Conservation (phyloP, 2,329 filamentous ascomycete genomes). For the Ambrosiella beaveri region DNA sequence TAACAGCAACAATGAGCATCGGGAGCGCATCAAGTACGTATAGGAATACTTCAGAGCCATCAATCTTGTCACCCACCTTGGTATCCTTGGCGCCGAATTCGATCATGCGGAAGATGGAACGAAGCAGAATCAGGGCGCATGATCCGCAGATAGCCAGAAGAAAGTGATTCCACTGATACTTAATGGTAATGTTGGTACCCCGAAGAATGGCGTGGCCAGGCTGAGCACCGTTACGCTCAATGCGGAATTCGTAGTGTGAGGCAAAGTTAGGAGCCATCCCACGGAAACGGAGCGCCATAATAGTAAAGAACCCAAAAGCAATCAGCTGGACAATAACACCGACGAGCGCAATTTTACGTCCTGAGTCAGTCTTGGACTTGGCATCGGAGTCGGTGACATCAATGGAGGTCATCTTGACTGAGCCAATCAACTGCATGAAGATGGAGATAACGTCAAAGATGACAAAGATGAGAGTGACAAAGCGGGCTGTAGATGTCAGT, state of each 20-base stretch:
- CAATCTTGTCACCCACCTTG: slow-evolving; percentile 15
- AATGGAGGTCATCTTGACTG: slow-evolving; percentile 24
- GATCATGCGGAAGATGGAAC: slow-evolving; percentile 19
- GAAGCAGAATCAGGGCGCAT: slow-evolving; percentile 19
- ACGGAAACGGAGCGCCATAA: slow-evolving; percentile 29
- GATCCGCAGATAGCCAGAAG: slow-evolving; percentile 20
- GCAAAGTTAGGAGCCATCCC: slow-evolving; percentile 21
- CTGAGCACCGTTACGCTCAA: neutral
- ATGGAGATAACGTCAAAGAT: slow-evolving; percentile 22
- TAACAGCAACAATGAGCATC: slow-evolving; percentile 17
- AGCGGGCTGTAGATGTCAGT: neutral
- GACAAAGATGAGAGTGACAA: slow-evolving; percentile 24
- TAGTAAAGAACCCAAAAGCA: slow-evolving; percentile 29
- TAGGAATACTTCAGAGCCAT: slow-evolving; percentile 18
- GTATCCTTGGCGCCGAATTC: slow-evolving; percentile 17
- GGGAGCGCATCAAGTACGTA: slow-evolving; percentile 21
- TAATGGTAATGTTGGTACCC: slow-evolving; percentile 17
- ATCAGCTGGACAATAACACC: slow-evolving; percentile 24
- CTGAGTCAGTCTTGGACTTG: slow-evolving; percentile 17
- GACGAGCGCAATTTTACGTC: slow-evolving; percentile 23
- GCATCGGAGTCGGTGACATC: slow-evolving; percentile 19
- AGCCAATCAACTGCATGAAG: slow-evolving; percentile 23
- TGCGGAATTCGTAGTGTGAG: neutral
- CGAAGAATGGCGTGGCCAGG: slow-evolving; percentile 9
- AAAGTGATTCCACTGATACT: slow-evolving; percentile 21